phyloP scores from a whole-genome alignment of 140 eudicot species.

The Oenanthe javanica region DNA sequence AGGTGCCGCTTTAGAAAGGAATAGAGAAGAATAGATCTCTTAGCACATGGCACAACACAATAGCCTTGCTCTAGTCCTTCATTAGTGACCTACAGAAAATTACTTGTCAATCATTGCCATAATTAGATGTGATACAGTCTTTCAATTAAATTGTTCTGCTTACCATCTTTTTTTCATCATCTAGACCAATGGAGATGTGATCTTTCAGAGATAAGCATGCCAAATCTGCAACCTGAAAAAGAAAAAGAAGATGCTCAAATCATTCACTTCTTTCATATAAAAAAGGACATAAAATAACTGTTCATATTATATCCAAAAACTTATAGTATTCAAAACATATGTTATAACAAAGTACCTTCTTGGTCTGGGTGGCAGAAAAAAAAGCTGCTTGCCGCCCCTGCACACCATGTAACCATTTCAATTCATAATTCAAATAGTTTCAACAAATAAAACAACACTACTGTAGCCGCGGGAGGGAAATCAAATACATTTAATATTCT shows the following conservation, averaged over 20 bases:
- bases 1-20: constrained; percentile 72
- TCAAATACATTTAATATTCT: neutral
- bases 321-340: neutral
- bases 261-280: neutral
- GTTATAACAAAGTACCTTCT: constrained; percentile 39
- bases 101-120: constrained; percentile 10
- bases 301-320: neutral
- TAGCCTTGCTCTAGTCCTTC: constrained; percentile 98
- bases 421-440: neutral
- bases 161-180: constrained; percentile 80
- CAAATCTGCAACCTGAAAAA: constrained; percentile 79
- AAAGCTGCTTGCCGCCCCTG: constrained; percentile 95
- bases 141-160: neutral
- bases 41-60: constrained; percentile 72
- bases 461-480: neutral
- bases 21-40: constrained; percentile 77
- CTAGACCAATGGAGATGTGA: constrained; percentile 82
- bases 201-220: constrained; percentile 73
- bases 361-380: constrained; percentile 92
- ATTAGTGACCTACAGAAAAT: constrained; percentile 59
- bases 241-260: neutral
- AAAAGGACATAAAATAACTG: neutral
- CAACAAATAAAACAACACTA: neutral
- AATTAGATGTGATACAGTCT: neutral
- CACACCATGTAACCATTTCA: constrained; percentile 13